Evolutionary conservation across 768 basidiomycete genomes (phyloP), one percentile per base, ranked within the genome.

Genomic region (Kwoniella bestiolae): DNA sequence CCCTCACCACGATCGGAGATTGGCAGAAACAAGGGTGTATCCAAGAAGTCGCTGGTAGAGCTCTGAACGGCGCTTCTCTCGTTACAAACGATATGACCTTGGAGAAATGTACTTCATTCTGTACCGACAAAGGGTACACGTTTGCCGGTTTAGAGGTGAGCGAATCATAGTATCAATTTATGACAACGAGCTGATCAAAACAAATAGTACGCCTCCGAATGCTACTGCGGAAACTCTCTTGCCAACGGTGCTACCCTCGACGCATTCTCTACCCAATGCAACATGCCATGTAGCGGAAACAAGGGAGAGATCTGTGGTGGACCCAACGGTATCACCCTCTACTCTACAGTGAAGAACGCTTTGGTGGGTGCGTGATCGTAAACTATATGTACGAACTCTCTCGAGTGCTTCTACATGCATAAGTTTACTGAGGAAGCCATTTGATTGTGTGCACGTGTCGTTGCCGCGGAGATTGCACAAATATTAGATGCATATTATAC

Each of bases 161-260:
- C 61, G 26, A 46, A 55, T 51, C 68, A 71, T 71, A 18, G 64
- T 5, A 73, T 66, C 55, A 26, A 32, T 21, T 67, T 34, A 61
- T 32, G 57, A 49, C 23, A 57, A 26, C 28, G 58, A 23, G 50
- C 68, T n/a, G 29, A 55, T 47, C 25, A 35, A 7, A 41, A 32
- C 16, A 38, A 6, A 56, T 51, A 56, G 62, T 80, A 75, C 63
- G 56, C 62, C 38, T 29, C 63, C 25, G 66, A 78, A 60, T 78
- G 79, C 56, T 80, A 73, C 68, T 78, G 75, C 51, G 79, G 75
- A 25, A 67, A 68, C 55, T 44, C 60, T 8, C 61, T 80, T 25
- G 58, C 61, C 16, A 67, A 68, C 65, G 73, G 74, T 28, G 75
- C 76, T 29, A 60, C 66, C 3, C 60, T 73, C 21, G 25, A 58